Evolutionary conservation across 1,139 yeast species (phyloP).

Genomic region (Ogataea hybrid): DNA sequence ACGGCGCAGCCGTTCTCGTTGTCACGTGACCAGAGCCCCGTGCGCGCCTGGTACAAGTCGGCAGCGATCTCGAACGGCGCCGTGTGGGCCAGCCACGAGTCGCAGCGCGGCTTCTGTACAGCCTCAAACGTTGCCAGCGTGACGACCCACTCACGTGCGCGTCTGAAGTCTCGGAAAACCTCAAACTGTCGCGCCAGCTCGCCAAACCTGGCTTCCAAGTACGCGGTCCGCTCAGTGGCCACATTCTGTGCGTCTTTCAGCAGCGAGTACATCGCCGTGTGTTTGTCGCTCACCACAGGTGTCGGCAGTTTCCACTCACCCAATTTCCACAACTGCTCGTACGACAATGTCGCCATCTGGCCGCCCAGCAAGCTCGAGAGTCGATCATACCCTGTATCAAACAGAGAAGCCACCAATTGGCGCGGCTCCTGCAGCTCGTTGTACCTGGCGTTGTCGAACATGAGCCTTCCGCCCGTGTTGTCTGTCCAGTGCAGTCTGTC

Average conservation of each 20-base stretch:
- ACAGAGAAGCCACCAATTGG: too few species aligned
- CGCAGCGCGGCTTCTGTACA: neutral
- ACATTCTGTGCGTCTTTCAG: conserved; percentile 39
- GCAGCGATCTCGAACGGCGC: conserved; percentile 32
- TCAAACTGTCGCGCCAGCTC: neutral
- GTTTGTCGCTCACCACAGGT: too few species aligned
- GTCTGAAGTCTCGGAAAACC: neutral
- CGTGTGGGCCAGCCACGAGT: conserved; percentile 34
- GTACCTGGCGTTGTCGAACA: too few species aligned
- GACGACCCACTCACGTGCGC: conserved; percentile 2
- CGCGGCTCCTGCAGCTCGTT: too few species aligned
- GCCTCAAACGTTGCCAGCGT: conserved; percentile 3
- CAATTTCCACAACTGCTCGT: too few species aligned
- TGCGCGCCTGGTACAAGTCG: conserved; percentile 11
- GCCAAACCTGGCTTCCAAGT: neutral
- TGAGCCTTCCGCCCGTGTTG: too few species aligned
- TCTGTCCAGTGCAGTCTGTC: too few species aligned
- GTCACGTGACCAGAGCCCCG: neutral
- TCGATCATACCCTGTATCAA: too few species aligned
- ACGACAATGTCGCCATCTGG: too few species aligned
- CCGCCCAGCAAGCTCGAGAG: too few species aligned
- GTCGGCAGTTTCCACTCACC: too few species aligned
- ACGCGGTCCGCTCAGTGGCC: neutral
- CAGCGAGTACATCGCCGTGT: too few species aligned
- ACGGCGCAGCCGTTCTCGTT: conserved; percentile 11